Evolutionary conservation across 805 yeast species (phyloP).

Genomic region (Hanseniaspora guilliermondii): DNA sequence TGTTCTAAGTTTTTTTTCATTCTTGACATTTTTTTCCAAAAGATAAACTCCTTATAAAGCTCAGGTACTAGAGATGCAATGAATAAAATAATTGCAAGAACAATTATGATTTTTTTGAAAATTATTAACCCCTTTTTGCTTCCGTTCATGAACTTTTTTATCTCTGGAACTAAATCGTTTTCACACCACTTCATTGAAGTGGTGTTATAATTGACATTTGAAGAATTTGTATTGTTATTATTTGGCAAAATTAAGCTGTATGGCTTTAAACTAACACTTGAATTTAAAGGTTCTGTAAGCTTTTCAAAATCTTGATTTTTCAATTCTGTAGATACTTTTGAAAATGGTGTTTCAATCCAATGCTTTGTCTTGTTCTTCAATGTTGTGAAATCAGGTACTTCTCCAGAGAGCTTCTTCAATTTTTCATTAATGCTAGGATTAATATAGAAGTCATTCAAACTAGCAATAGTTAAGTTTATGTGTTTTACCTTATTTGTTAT

Average conservation of each 20-base stretch:
- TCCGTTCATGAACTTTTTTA: constrained; percentile 31
- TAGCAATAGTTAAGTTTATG: constrained; percentile 46
- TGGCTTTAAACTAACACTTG: not conserved
- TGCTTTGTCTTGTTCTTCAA: constrained; percentile 48
- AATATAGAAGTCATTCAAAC: constrained; percentile 47
- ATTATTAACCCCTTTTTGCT: constrained; percentile 27
- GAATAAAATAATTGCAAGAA: constrained; percentile 32
- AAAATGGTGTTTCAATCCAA: constrained; percentile 50
- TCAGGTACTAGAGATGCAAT: constrained; percentile 33
- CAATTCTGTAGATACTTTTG: constrained; percentile 33
- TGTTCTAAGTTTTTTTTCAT: constrained; percentile 21
- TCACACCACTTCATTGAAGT: constrained; percentile 27
- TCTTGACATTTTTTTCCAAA: constrained; percentile 37
- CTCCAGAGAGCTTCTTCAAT: constrained; percentile 37
- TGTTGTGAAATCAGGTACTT: constrained; percentile 53
- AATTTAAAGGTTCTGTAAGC: constrained; percentile 23
- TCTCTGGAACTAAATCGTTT: constrained; percentile 26
- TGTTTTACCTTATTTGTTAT: constrained; percentile 30
- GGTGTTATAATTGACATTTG: not conserved
- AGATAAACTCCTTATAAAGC: constrained; percentile 33
- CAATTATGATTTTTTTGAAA: constrained; percentile 31
- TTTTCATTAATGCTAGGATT: constrained; percentile 51
- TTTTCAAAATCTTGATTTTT: constrained; percentile 14
- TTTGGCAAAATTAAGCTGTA: not conserved
- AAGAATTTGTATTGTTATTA: not conserved